Conservation (phyloP, 768 basidiomycete species). For the Hypsizygus marmoreus region DNA sequence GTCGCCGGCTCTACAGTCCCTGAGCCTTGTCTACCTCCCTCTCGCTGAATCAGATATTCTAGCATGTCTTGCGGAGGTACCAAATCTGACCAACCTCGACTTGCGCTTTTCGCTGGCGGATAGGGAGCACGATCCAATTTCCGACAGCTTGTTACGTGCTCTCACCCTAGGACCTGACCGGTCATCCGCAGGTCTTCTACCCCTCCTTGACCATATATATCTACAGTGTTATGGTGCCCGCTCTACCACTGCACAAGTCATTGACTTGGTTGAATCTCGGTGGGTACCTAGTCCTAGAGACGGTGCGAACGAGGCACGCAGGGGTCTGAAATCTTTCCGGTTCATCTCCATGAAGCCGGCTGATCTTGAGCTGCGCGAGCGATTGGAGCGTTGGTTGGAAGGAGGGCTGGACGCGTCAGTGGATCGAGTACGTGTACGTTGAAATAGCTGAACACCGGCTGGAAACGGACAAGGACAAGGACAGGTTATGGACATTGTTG, state of each 20-base stretch:
- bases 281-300: slow-evolving; percentile 17
- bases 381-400: slow-evolving; percentile 21
- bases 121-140: slow-evolving; percentile 35
- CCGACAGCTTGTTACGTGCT: slow-evolving; percentile 32
- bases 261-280: slow-evolving; percentile 36
- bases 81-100: slow-evolving; percentile 30
- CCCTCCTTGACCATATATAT: slow-evolving; percentile 25
- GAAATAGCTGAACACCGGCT: neutral
- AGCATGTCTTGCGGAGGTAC: slow-evolving; percentile 30
- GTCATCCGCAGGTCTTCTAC: slow-evolving; percentile 17
- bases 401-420: slow-evolving; percentile 28
- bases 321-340: slow-evolving; percentile 26
- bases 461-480: too few relatives aligned
- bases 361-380: slow-evolving; percentile 20
- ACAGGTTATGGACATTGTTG: too few relatives aligned
- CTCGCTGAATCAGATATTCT: slow-evolving; percentile 34
- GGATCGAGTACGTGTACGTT: slow-evolving; percentile 1
- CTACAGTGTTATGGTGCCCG: slow-evolving; percentile 37
- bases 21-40: slow-evolving; percentile 41
- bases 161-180: slow-evolving; percentile 11
- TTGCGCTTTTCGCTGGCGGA: slow-evolving; percentile 37
- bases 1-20: slow-evolving; percentile 27
- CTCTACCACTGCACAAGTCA: slow-evolving; percentile 24
- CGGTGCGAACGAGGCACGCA: neutral
- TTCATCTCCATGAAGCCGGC: slow-evolving; percentile 31